Evolutionary conservation across 352 stramenopile genomes (phyloP).

Genomic region (Phytophthora pinifolia): DNA sequence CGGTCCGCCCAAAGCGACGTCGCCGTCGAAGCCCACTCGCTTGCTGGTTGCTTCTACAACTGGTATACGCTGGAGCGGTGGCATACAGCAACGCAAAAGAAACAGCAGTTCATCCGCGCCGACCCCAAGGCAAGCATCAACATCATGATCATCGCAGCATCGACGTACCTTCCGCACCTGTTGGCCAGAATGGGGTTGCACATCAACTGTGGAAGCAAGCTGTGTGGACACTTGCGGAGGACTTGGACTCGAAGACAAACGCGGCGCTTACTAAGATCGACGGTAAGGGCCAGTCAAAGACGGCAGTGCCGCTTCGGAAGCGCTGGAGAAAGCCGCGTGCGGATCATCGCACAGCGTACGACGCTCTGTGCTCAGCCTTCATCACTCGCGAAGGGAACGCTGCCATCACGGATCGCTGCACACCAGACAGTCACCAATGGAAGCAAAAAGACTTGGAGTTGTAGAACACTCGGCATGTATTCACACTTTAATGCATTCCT

Average conservation of each 20-base stretch:
- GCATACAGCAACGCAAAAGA: too few relatives aligned
- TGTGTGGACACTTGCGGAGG: constrained; percentile 4
- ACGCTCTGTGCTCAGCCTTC: background rate
- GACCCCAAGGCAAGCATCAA: constrained; percentile 1
- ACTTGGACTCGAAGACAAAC: constrained; percentile 2
- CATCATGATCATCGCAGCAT: constrained; percentile 2
- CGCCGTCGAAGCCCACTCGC: background rate
- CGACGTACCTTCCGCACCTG: background rate
- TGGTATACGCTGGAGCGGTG: constrained; percentile 1
- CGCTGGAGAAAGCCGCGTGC: background rate
- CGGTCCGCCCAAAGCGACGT: background rate
- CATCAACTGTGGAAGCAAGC: constrained; percentile 5
- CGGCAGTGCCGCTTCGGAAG: constrained; percentile 2
- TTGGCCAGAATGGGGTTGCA: background rate
- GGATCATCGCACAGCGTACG: background rate
- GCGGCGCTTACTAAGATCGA: background rate
- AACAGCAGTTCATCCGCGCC: background rate
- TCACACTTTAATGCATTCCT: background rate
- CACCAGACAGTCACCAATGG: too few relatives aligned
- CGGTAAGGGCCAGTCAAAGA: constrained; percentile 1
- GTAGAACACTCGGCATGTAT: background rate
- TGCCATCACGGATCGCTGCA: too few relatives aligned
- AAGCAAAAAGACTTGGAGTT: constrained; percentile 1
- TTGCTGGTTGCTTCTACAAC: constrained; percentile 11
- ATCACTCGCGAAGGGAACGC: too few relatives aligned